These are phyloP conservation scores for Talaromyces funiculosus DNA, from an alignment of 2,329 filamentous ascomycete genomes.

Conservation along the genomic window DNA sequence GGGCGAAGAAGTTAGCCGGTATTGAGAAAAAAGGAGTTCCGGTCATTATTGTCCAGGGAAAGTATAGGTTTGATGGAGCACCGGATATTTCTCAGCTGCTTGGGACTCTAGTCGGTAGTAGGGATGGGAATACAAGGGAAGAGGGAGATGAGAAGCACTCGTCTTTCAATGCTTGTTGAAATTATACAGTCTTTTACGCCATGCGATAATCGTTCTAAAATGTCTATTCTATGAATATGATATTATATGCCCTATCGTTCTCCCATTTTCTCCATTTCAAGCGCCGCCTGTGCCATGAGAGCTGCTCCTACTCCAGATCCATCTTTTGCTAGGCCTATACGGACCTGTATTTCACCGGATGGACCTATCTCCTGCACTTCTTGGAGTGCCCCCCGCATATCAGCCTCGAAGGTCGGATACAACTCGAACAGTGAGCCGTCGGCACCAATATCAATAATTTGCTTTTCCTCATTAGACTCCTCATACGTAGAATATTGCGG, in stretches of 20 bases:
- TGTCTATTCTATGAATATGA: not conserved
- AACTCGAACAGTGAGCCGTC: conserved; percentile 20
- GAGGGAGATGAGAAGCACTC: not conserved
- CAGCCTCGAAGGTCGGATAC: conserved; percentile 18
- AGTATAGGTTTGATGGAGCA: conserved; percentile 11
- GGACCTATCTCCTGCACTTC: conserved; percentile 13
- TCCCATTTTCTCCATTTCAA: conserved; percentile 1
- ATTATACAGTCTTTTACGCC: not conserved
- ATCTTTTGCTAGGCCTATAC: conserved; percentile 21
- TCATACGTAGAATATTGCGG: not conserved
- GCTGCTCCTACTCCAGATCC: conserved; percentile 22
- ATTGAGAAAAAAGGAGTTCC: conserved; percentile 4
- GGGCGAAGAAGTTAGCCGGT: not conserved
- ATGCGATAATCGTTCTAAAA: not conserved
- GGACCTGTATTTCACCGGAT: conserved; percentile 16
- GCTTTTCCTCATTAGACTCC: not conserved
- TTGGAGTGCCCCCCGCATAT: conserved; percentile 19
- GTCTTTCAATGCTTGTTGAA: not conserved
- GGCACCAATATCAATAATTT: conserved; percentile 19
- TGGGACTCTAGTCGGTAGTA: conserved; percentile 3
- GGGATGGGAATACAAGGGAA: not conserved
- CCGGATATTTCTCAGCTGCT: conserved; percentile 9
- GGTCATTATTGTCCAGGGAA: conserved; percentile 7
- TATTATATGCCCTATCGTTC: not conserved
- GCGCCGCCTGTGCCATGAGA: conserved; percentile 18